Conservation (phyloP, 495 filamentous ascomycete genomes). For the Podospora tetraspora region DNA sequence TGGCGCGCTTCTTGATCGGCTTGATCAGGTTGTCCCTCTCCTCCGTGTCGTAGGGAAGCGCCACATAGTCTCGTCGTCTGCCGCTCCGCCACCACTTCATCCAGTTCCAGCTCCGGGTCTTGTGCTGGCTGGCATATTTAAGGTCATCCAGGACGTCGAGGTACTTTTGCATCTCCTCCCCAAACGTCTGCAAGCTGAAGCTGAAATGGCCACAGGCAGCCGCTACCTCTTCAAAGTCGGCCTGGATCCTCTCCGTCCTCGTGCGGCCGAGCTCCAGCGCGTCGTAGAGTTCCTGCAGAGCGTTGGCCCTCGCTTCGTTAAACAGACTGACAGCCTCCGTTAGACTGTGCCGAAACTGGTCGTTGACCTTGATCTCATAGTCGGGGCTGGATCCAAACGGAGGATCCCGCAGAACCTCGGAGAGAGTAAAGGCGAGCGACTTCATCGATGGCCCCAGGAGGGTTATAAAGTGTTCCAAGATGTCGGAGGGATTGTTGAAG, state of each 20-base stretch:
- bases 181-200: constrained; percentile 81
- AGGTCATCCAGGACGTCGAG: constrained; percentile 81
- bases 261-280: constrained; percentile 62
- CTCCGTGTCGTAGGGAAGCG: constrained; percentile 51
- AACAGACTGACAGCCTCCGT: constrained; percentile 75
- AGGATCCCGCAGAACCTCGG: constrained; percentile 80
- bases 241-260: constrained; percentile 65
- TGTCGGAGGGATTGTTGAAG: constrained; percentile 59
- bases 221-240: constrained; percentile 92
- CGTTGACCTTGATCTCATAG: constrained; percentile 65
- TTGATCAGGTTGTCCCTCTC: constrained; percentile 34
- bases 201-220: constrained; percentile 94
- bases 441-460: constrained; percentile 93
- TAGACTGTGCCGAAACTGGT: constrained; percentile 71
- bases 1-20: constrained; percentile 41
- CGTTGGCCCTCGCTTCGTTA: constrained; percentile 63
- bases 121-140: constrained; percentile 57
- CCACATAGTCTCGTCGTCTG: constrained; percentile 23
- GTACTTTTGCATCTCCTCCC: constrained; percentile 78
- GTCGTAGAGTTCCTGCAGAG: constrained; percentile 72
- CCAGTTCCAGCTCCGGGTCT: constrained; percentile 77
- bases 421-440: constrained; percentile 83
- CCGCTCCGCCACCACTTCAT: constrained; percentile 65
- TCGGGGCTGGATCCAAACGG: constrained; percentile 65
- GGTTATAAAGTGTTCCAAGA: constrained; percentile 81